Evolutionary conservation across 495 filamentous ascomycete genomes (phyloP), one percentile per base, ranked within the genome.

Genomic region (Neurospora cerealis): DNA sequence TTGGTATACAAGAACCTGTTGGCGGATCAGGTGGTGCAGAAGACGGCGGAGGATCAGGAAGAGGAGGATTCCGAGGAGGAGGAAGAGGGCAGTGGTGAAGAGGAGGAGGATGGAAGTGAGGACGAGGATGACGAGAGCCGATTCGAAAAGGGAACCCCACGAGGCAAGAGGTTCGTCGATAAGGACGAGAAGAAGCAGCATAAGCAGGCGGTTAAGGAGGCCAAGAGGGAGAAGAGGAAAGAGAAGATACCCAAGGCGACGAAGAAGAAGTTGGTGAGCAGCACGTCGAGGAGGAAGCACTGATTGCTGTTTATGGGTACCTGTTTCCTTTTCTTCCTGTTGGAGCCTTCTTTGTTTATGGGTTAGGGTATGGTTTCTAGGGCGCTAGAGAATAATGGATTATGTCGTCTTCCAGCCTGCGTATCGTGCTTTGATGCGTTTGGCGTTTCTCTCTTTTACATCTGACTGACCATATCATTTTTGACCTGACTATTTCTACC

Each of bases 221-320:
- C 93, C 76, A 97, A 97, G 84, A 89, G 93, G 60, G 95, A 97
- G 80, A 90, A 93, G 82, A 84, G 96, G 73, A 94, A 95, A 79
- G 91, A 91, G 19, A 99, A 99, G 84, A 97, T 99, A 83, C 95
- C 96, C 0, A 99, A 99, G 83, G 88, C 97, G 77, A 69, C 94
- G 39, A 99, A 99, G 87, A 97, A 97, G 84, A 89, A 88, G 79
- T 74, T 95, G 71, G 85, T 96, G 39, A 73, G 80, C 6, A 75
- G 78, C 8, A 79, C 79, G 5, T 80, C 85, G 1, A 78, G 79
- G 74, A 83, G 79, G 73, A 83, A 83, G 74, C 82, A 79, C 72
- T 83, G 11, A 39, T n/a, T n/a, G 9, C 38, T 39, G 38, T n/a
- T n/a, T n/a, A n/a, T n/a, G n/a, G n/a, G n/a, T n/a, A n/a, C n/a